A percentile compares a stretch with the other conserved stretches of the same genome.
Conservation (phyloP, 2,329 filamentous ascomycete genomes). For the Phaeosphaeria sp. region DNA sequence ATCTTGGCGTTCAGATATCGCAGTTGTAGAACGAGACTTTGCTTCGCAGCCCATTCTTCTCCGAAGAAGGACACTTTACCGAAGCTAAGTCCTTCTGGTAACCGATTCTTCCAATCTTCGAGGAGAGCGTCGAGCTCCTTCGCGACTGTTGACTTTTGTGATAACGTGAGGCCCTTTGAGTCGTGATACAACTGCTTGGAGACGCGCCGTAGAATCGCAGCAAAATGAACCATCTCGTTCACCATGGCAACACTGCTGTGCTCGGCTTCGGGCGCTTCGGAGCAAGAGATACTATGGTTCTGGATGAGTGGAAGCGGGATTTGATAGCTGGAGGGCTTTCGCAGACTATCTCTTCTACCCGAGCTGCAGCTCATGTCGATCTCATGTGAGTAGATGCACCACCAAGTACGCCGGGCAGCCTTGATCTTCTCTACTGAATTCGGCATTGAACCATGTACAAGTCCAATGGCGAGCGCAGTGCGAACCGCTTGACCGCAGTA, state of each 20-base stretch:
- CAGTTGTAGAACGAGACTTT: neutral
- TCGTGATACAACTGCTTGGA: neutral
- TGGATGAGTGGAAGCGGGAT: neutral
- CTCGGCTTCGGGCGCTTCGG: neutral
- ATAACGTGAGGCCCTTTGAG: neutral
- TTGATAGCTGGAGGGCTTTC: neutral
- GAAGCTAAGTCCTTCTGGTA: neutral
- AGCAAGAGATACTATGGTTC: neutral
- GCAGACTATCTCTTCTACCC: neutral
- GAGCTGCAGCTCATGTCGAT: neutral
- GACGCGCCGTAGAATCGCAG: neutral
- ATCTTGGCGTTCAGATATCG: neutral
- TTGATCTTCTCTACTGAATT: neutral
- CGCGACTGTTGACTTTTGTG: neutral
- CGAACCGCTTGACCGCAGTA: neutral
- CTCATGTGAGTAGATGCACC: neutral
- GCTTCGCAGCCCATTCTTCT: neutral
- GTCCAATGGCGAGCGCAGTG: neutral
- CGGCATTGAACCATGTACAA: neutral
- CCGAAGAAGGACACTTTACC: neutral
- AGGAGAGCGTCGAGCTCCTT: neutral
- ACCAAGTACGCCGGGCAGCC: neutral
- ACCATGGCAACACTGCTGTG: neutral
- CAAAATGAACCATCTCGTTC: neutral
- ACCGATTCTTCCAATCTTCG: neutral